phyloP scores from a whole-genome alignment of 2,329 filamentous ascomycete genomes.

The Colletotrichum sp. region DNA sequence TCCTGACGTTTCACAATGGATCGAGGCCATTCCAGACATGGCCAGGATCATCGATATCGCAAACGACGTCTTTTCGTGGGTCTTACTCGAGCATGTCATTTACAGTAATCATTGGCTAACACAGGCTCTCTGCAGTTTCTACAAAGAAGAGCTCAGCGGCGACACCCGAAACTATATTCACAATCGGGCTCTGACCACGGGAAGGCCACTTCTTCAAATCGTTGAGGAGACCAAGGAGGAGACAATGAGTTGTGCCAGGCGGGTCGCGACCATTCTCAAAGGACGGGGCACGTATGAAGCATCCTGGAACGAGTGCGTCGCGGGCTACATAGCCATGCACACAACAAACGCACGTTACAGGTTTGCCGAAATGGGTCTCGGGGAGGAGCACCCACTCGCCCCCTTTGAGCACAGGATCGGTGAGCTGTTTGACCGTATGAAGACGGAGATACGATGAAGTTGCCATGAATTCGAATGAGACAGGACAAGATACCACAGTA shows the following conservation, averaged over 20 bases:
- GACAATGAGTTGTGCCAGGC: conserved; percentile 11
- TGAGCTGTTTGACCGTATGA: conserved; percentile 20
- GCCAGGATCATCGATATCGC: conserved; percentile 24
- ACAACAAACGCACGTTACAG: conserved; percentile 24
- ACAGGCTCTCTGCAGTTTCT: conserved; percentile 15
- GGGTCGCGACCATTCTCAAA: conserved; percentile 20
- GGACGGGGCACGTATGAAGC: conserved; percentile 23
- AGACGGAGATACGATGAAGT: background rate
- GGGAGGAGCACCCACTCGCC: conserved; percentile 22
- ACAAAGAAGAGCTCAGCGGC: conserved; percentile 24
- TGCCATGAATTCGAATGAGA: background rate
- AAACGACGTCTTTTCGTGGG: conserved; percentile 27
- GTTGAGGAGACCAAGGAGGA: conserved; percentile 19
- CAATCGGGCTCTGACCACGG: conserved; percentile 17
- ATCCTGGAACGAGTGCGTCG: conserved; percentile 20
- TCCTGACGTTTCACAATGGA: conserved; percentile 19
- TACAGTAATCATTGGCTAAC: background rate
- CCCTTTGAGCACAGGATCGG: conserved; percentile 21
- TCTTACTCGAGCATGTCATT: background rate
- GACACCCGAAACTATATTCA: conserved; percentile 25
- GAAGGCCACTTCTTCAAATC: background rate
- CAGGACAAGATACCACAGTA: background rate
- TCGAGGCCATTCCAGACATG: conserved; percentile 28
- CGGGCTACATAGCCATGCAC: conserved; percentile 25
- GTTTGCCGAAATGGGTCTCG: conserved; percentile 22